Evolutionary conservation across 1,284 basidiomycete genomes (phyloP), one percentile per base, ranked within the genome.

Genomic region (Cronartium ribicola): DNA sequence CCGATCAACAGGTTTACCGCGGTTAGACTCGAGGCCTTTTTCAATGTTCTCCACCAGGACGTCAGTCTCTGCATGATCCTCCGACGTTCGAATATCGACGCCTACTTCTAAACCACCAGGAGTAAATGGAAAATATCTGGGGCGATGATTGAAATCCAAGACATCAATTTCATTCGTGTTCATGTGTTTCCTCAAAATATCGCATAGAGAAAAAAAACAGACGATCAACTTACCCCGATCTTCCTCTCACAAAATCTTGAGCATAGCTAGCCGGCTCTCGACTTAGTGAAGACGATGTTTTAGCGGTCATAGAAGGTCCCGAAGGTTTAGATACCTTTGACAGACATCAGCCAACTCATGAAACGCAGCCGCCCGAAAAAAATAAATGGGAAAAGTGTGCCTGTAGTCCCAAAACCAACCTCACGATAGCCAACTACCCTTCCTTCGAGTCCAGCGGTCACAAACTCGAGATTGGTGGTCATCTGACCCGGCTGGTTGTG

Each of bases 381-480:
- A 55, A 55, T 55, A 10, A 20, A 55, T 55, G 3, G n/a, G n/a
- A n/a, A n/a, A 55, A 55, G 29, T 29, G 29, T 29, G 51, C 29
- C 13, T 55, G 7, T n/a, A 29, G 37, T 57, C 4, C 7, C 48
- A 13, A 29, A 2, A 20, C 67, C 48, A 36, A 70, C 67, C 39
- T 65, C 51, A 11, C 62, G 36, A 22, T 62, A 72, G 41, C 64
- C 70, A 22, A 72, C 70, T 10, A 72, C 51, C 17, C 66, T 63
- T 13, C 70, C 70, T 41, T 72, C 70, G 20, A 72, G 63, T 65
- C 70, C 70, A n/a, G 62, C 62, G 22, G 62, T 65, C 14, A 72
- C 36, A 37, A 72, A 72, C 17, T 66, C 63, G n/a, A 72, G 51
- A 29, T 55, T 64, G 39, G 70, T 60, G 29, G 48, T 41, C 70